Base-by-base conservation (phyloP, 805 yeast genomes). In the Teunomyces atbi region DNA sequence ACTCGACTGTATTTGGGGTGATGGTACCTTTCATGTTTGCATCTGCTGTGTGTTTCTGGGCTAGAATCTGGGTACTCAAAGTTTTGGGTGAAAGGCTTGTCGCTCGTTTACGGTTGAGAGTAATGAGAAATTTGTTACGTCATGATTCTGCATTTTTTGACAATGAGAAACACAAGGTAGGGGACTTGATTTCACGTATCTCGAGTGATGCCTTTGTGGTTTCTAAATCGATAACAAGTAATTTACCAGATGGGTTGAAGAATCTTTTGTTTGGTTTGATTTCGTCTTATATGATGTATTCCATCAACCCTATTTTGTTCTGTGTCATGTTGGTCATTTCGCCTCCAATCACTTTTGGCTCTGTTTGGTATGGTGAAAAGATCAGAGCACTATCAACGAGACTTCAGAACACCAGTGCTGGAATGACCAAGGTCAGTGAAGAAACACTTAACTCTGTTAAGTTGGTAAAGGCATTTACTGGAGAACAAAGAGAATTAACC, bases 161-260 rank as follows among this genome's bases (percentile, higher is more conserved):
- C 49, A 57, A 58, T 38, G 77, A 72, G 19, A 72, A 71, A 52
- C 69, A 73, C 55, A 72, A 72, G 55, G 76, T 73, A 1, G 77
- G 77, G 13, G 77, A 73, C 50, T 66, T 73, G 51, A 69, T 73
- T 41, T 69, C 74, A 10, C 59, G 77, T 41, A 63, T 72, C 33
- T 68, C 74, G 5, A 67, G 73, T 50, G 77, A 73, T 54, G 77
- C 77, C 2, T 72, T 71, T 50, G 69, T 73, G n/a, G 77, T 73
- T 11, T 66, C 73, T 8, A 58, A 73, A 37, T 71, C 76, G 2
- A 66, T 73, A 43, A 73, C 76, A 10, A 61, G 68, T 28, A 71
- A 69, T 50, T 57, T 73, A 39, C 76, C 77, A 3, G 77, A 73
- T 50, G 77, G 77, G 8, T 59, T 73, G 46, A 73, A 73, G 42